These are phyloP conservation scores for Olyra latifolia DNA, from an alignment of 176 grass and related monocot species.

Conservation along the genomic window DNA sequence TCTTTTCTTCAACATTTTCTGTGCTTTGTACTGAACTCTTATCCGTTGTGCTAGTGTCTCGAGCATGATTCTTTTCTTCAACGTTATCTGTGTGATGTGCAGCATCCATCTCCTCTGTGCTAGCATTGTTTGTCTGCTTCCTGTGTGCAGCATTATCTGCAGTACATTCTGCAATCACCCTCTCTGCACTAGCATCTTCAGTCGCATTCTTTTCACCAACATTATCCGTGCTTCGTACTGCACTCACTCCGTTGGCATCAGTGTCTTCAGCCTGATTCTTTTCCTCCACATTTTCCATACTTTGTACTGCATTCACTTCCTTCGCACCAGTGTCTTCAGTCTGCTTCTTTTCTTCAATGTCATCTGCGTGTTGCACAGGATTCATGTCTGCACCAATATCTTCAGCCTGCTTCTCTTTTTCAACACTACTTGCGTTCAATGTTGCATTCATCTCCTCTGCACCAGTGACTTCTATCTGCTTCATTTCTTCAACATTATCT, in stretches of 20 bases:
- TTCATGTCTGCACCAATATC: neutral
- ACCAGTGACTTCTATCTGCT: constrained; percentile 11
- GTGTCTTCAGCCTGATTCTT: neutral
- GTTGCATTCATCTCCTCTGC: constrained; percentile 1
- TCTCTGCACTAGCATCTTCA: constrained; percentile 9
- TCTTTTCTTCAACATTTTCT: neutral
- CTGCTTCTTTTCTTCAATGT: constrained; percentile 10
- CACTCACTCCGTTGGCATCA: neutral
- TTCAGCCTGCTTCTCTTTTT: constrained; percentile 13
- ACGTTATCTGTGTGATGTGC: neutral
- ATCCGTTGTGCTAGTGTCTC: constrained; percentile 7
- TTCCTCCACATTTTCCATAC: neutral
- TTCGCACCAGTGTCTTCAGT: neutral
- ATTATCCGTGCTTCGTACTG: neutral
- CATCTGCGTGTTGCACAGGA: neutral
- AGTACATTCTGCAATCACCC: neutral
- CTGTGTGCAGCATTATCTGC: neutral
- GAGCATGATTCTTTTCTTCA: constrained; percentile 10
- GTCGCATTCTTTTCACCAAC: constrained; percentile 28
- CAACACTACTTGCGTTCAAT: constrained; percentile 2
- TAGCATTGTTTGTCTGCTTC: neutral
- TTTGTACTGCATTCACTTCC: neutral
- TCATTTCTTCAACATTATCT: constrained; percentile 18
- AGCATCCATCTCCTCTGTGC: neutral
- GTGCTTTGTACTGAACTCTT: neutral